Base-by-base conservation (phyloP, 106 monocot genomes). In the Allium sativum region DNA sequence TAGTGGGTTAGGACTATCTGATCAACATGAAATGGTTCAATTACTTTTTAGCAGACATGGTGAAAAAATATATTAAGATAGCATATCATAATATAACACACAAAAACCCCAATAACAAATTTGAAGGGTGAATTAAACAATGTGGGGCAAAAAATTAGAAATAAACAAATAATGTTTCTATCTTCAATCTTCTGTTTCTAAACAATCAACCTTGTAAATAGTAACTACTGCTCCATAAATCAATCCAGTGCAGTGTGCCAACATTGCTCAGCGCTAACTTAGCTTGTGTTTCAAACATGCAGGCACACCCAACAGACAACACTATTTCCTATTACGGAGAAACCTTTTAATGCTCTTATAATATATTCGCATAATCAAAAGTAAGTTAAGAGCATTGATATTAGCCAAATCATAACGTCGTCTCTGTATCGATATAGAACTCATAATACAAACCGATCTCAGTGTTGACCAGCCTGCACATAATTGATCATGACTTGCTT, bases 21-120 rank as follows among this genome's bases (percentile, higher is more conserved):
- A 67, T 58, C 55, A 65, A 68, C 55, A 31, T 75, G 80, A 41
- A 75, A 40, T 78, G 45, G 85, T 72, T 78, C 75, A 78, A 78
- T 78, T 46, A 75, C 69, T 58, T 58, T 48, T 45, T 41, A 21
- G 58, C 65, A 60, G 68, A 12, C 5, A 54, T 4, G 17, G 15
- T 22, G 42, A 58, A 15, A 44, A 61, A 61, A 44, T 44, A 7
- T 18, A 16, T 31, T 31, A 31, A 31, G 31, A 31, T 31, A 31
- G 31, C 31, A 31, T 5, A 31, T 31, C 31, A 44, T 14, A 61
- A n/a, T 9, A 11, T 51, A 48, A 52, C 51, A 22, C 14, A 64
- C 50, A 51, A 22, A 52, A 64, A 50, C 40, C 40, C 6, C 13
- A 63, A 63, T 51, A 51, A 50, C 64, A 64, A 22, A 13, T 17